Conservation (phyloP, 495 filamentous ascomycete genomes). For the Astrothelium subdiscretum region DNA sequence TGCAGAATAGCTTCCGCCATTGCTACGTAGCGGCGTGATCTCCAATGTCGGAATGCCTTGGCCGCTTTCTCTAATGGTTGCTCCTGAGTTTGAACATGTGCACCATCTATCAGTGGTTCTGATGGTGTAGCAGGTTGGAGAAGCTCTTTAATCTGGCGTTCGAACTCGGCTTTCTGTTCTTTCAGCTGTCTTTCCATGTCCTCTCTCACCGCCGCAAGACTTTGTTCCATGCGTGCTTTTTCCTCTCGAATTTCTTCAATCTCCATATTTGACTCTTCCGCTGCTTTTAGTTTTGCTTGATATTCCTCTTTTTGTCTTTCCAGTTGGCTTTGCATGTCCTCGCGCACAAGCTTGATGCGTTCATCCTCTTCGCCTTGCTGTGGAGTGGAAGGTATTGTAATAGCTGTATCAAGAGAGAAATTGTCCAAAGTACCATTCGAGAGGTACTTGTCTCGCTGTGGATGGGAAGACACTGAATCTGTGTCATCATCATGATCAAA, state of each 20-base stretch:
- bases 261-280: constrained; percentile 65
- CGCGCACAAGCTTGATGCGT: constrained; percentile 58
- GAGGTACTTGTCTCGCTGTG: constrained; percentile 88
- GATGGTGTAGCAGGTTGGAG: constrained; percentile 27
- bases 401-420: constrained; percentile 85
- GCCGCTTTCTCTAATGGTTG: constrained; percentile 33
- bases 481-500: constrained; percentile 66
- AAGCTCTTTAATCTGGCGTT: constrained; percentile 53
- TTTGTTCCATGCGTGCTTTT: constrained; percentile 79
- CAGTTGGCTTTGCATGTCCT: constrained; percentile 80
- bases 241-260: constrained; percentile 76
- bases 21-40: constrained; percentile 71
- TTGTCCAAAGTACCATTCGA: constrained; percentile 93
- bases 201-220: constrained; percentile 61
- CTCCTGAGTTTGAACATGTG: background rate
- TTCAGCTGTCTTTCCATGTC: constrained; percentile 55
- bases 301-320: constrained; percentile 81
- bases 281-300: constrained; percentile 64
- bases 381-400: constrained; percentile 90
- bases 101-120: constrained; percentile 28
- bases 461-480: constrained; percentile 81
- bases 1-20: constrained; percentile 93
- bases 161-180: constrained; percentile 50
- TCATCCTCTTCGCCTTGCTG: constrained; percentile 64
- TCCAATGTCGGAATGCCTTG: constrained; percentile 60